Evolutionary conservation across 164 flowering plant species (phyloP).

Genomic region (Kalanchoe fedtschenkoi): DNA sequence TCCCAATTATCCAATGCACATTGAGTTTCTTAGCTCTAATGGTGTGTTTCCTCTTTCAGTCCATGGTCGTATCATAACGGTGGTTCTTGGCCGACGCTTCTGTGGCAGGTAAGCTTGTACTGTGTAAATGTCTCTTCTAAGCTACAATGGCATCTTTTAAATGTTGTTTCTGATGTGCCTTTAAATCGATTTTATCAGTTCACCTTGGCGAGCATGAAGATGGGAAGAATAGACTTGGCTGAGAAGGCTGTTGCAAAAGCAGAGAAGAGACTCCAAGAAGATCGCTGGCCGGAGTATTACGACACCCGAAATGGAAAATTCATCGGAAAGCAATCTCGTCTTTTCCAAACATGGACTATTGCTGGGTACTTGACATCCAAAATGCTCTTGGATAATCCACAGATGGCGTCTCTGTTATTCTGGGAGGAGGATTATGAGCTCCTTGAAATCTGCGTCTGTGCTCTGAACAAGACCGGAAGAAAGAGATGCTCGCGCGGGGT

Average conservation of each 20-base stretch:
- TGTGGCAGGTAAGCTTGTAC: conserved; percentile 69
- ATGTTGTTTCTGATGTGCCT: neutral
- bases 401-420: conserved; percentile 43
- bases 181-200: conserved; percentile 19
- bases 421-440: conserved; percentile 78
- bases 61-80: conserved; percentile 97
- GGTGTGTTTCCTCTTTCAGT: conserved; percentile 30
- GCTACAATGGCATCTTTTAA: neutral
- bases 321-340: conserved; percentile 50
- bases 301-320: conserved; percentile 44
- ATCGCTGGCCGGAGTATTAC: conserved; percentile 50
- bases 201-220: conserved; percentile 55
- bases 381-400: conserved; percentile 55
- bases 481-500: conserved; percentile 54
- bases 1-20: neutral
- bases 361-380: conserved; percentile 76
- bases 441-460: conserved; percentile 74
- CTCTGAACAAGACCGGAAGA: conserved; percentile 44
- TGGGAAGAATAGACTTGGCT: conserved; percentile 35
- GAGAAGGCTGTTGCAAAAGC: conserved; percentile 39
- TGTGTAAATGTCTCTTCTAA: neutral
- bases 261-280: conserved; percentile 36
- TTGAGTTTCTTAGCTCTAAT: neutral
- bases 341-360: conserved; percentile 79
- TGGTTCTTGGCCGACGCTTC: conserved; percentile 91